Evolutionary conservation across 106 monocot species (phyloP), one percentile per base, ranked within the genome.

Genomic region (Alisma plantagoaquatica): DNA sequence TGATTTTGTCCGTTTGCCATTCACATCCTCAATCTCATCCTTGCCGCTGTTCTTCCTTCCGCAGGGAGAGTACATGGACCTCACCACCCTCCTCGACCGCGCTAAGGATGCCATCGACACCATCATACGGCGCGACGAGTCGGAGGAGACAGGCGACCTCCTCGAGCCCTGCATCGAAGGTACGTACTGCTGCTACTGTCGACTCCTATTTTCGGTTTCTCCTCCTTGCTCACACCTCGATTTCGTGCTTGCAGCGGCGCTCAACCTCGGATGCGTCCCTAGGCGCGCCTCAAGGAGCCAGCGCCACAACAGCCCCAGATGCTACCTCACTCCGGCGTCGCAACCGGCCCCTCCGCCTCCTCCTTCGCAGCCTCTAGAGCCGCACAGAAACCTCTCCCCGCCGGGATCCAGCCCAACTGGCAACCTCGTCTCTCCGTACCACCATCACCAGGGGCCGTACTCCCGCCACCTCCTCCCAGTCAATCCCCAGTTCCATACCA

Each of bases 241-340:
- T n/a, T 31, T 41, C 16, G 18, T 20, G 19, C 21, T 27, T 2
- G 33, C 77, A 91, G 91, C 91, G 51, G 85, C 91, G 41, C 81
- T 91, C 31, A 85, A 78, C 64, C 59, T 91, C 41, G 91, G 91
- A 16, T 91, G 91, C 56, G 46, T 75, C 31, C 81, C 91, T 24
- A 72, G 85, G 73, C 75, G 83, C 54, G 79, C 83, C 52, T 89
- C 88, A 0, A 75, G 83, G 21, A 89, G 88, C 59, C 88, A 89
- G 63, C 80, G 85, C 7, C 74, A 85, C 70, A 81, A 49, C 58
- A 75, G 75, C 61, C 91, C 72, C 0, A 66, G 72, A 3, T 75
- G 62, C 41, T 91, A 91, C 68, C 64, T 91, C 22, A 90, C 5
- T 38, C n/a, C 46, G 12, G n/a, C 9, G 3, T 46, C 45, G n/a